Conservation (phyloP, 2,329 filamentous ascomycete species). For the Fonsecaea nubica region DNA sequence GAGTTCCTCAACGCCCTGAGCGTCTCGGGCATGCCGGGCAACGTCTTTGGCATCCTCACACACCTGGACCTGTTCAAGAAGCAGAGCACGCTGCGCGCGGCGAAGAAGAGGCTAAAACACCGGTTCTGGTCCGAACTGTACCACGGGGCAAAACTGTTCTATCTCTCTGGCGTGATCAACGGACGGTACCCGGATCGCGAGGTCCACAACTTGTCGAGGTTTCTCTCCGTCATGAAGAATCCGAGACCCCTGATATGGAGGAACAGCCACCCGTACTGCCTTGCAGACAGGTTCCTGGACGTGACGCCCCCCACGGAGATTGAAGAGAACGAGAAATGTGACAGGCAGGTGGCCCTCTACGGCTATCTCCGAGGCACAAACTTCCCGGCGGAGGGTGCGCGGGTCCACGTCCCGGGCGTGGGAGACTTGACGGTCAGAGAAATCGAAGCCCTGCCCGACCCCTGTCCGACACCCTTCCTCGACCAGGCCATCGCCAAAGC, state of each 20-base stretch:
- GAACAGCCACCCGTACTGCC: slow-evolving; percentile 91
- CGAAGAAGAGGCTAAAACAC: slow-evolving; percentile 96
- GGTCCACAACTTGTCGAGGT: slow-evolving; percentile 91
- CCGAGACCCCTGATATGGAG: slow-evolving; percentile 94
- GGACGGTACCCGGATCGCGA: slow-evolving; percentile 96
- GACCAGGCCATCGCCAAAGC: slow-evolving; percentile 85
- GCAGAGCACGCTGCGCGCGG: slow-evolving; percentile 85
- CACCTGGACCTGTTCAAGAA: slow-evolving; percentile 96
- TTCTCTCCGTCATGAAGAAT: slow-evolving; percentile 99
- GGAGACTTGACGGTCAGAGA: slow-evolving; percentile 84
- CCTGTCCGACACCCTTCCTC: slow-evolving; percentile 91
- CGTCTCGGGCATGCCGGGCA: slow-evolving; percentile 96
- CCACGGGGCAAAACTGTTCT: slow-evolving; percentile 95
- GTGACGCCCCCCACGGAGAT: slow-evolving; percentile 91
- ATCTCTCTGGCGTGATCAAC: slow-evolving; percentile 94
- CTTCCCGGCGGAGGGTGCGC: slow-evolving; percentile 81
- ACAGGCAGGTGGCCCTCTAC: slow-evolving; percentile 87
- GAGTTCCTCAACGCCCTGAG: slow-evolving; percentile 94
- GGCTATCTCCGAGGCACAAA: slow-evolving; percentile 95
- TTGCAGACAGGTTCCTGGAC: slow-evolving; percentile 94
- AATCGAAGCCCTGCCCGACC: slow-evolving; percentile 89
- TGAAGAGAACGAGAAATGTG: slow-evolving; percentile 86
- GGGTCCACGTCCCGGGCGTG: slow-evolving; percentile 89
- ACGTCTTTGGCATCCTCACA: slow-evolving; percentile 95
- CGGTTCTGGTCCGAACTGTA: slow-evolving; percentile 97